Evolutionary conservation across 2,329 filamentous ascomycete genomes (phyloP), one percentile per base, ranked within the genome.

Genomic region (Fusarium heterosporum): DNA sequence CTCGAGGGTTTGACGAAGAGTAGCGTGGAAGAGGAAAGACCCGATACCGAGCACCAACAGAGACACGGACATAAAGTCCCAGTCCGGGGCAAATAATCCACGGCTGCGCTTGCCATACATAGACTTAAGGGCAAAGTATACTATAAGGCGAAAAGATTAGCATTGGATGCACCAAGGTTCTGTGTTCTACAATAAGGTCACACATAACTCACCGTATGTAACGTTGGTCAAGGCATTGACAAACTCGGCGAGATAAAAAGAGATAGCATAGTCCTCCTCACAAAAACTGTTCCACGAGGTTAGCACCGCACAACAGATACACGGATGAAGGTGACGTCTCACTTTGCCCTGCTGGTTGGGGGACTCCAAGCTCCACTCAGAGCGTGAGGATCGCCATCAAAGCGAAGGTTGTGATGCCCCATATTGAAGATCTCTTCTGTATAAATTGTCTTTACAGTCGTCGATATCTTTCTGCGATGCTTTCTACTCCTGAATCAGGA

Each of bases 191-290:
- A 45, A 45, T n/a, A 32, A 58, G 73, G 29, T 64, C 22, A 29
- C 40, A 51, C 47, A 55, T 28, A 16, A 56, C 81, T 66, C 85
- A 87, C 74, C 67, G 46, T 79, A 82, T 3, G 78, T 66, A 17
- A 79, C 53, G 61, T 80, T 82, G 36, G 79, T 80, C 14, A 81
- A 54, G 0, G 79, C 78, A 61, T 82, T 82, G 66, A 82, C 78
- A 48, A 82, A 81, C 60, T 82, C 80, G 29, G 80, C 80, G 8
- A 82, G 64, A 51, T 79, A 81, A 16, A 78, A 70, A 3, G 79
- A 80, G 19, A 82, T 64, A n/a, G 75, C 74, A 69, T 82, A 82
- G 71, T 88, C 86, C 77, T 89, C 76, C 51, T 79, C 78, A 45
- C 78, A 79, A 48, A 79, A 79, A 53, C 78, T 79, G 43, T 11